phyloP scores from a whole-genome alignment of 257 asterid species.

The Nicotiana benthamiana region DNA sequence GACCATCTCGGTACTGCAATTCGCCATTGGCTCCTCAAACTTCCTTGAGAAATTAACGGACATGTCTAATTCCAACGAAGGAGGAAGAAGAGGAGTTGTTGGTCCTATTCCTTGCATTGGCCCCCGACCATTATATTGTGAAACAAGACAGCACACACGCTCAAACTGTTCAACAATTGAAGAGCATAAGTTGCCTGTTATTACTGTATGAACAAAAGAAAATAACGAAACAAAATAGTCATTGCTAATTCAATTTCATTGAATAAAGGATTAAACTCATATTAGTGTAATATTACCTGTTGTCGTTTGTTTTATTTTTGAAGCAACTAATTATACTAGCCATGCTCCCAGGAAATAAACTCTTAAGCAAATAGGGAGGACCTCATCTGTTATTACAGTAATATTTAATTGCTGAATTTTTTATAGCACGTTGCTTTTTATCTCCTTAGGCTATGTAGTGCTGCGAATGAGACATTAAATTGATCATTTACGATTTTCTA shows the following conservation, averaged over 20 bases:
- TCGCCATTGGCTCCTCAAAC: constrained; percentile 33
- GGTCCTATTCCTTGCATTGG: constrained; percentile 41
- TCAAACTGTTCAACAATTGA: constrained; percentile 39
- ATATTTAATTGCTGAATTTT: no score
- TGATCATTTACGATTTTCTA: no score
- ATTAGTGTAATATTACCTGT: no score
- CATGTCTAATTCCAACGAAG: constrained; percentile 64
- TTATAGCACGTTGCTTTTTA: no score
- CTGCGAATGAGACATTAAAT: no score
- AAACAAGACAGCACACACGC: constrained; percentile 49
- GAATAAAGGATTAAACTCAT: background rate
- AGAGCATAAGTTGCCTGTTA: background rate
- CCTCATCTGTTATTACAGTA: no score
- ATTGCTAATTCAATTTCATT: background rate
- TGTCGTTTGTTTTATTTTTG: no score
- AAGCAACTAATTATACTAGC: no score
- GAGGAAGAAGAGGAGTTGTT: constrained; percentile 29
- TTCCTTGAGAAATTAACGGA: constrained; percentile 42
- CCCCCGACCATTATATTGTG: constrained; percentile 57
- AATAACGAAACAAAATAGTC: background rate
- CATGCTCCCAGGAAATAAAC: no score
- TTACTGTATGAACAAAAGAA: background rate
- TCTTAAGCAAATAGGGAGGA: no score
- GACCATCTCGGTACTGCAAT: constrained; percentile 31
- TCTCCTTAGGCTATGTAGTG: no score